These are phyloP conservation scores for Peniophora sp. DNA, from an alignment of 1,284 basidiomycete genomes.

Conservation along the genomic window DNA sequence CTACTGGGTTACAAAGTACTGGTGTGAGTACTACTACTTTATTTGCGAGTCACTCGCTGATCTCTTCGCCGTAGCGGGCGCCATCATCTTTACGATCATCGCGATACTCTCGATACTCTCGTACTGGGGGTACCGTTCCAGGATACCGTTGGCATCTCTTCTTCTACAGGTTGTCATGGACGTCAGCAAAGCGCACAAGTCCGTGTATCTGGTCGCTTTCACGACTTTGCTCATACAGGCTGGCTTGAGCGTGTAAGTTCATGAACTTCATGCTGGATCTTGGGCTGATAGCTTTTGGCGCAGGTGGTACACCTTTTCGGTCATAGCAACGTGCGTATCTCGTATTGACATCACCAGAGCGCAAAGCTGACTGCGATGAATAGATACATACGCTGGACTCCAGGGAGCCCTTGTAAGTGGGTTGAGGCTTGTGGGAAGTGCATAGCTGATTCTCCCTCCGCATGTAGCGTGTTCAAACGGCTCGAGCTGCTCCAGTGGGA, in stretches of 20 bases:
- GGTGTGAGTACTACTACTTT: conserved; percentile 40
- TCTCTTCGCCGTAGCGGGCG: conserved; percentile 39
- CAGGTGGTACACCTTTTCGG: conserved; percentile 66
- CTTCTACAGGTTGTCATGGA: conserved; percentile 81
- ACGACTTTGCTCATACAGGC: conserved; percentile 65
- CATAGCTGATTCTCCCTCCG: not conserved
- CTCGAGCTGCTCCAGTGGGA: conserved; percentile 40
- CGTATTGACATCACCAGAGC: conserved; percentile 3
- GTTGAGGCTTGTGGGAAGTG: not conserved
- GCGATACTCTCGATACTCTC: conserved; percentile 54
- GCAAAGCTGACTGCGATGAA: no score
- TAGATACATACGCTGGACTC: not conserved
- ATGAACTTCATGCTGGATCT: not conserved
- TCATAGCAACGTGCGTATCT: conserved; percentile 53
- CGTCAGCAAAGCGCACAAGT: conserved; percentile 74
- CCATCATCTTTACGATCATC: conserved; percentile 72
- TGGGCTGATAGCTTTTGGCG: no score
- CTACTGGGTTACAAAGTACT: conserved; percentile 74
- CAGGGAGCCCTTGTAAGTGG: conserved; percentile 30
- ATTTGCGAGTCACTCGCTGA: conserved; percentile 12
- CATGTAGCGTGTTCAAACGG: conserved; percentile 29
- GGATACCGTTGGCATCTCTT: conserved; percentile 75
- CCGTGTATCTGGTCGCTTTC: conserved; percentile 77
- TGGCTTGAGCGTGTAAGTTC: conserved; percentile 55
- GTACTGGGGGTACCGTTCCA: conserved; percentile 60